Evolutionary conservation across 192 early-diverging fungal species (phyloP).

Genomic region (Diversispora eburnea): DNA sequence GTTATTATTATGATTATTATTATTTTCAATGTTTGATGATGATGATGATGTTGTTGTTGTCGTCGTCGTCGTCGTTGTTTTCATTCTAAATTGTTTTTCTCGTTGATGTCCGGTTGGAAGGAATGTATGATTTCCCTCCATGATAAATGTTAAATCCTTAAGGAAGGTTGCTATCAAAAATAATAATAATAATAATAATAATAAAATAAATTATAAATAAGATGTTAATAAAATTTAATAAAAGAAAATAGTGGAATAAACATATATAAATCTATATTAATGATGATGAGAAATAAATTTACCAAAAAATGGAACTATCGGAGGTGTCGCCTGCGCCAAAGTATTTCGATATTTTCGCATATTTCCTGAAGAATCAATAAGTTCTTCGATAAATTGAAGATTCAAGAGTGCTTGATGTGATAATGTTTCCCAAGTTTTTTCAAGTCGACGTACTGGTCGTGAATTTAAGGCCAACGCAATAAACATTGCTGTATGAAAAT

Average conservation of each 20-base stretch:
- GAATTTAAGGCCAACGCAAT: constrained; percentile 59
- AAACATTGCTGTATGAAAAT: constrained; percentile 66
- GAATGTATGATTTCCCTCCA: constrained; percentile 65
- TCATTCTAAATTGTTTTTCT: neutral
- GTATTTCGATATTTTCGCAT: constrained; percentile 61
- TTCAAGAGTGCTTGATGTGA: constrained; percentile 43
- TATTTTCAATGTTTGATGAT: neutral
- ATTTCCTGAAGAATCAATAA: constrained; percentile 61
- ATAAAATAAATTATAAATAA: neutral
- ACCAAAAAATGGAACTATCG: constrained; percentile 61
- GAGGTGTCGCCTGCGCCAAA: constrained; percentile 43
- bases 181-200: neutral
- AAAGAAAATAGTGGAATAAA: neutral
- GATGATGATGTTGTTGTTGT: neutral
- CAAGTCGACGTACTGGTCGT: constrained; percentile 51
- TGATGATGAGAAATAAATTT: constrained; percentile 18
- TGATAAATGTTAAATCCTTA: constrained; percentile 70
- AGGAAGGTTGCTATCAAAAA: constrained; percentile 49
- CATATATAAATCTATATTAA: neutral
- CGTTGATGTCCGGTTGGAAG: constrained; percentile 25
- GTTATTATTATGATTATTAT: neutral
- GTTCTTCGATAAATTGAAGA: constrained; percentile 49
- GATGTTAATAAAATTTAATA: no score
- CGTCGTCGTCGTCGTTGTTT: neutral
- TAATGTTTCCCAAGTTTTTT: constrained; percentile 56